These are phyloP conservation scores for Clarireedia monteithiana DNA, from an alignment of 2,329 filamentous ascomycete species.

Conservation along the genomic window DNA sequence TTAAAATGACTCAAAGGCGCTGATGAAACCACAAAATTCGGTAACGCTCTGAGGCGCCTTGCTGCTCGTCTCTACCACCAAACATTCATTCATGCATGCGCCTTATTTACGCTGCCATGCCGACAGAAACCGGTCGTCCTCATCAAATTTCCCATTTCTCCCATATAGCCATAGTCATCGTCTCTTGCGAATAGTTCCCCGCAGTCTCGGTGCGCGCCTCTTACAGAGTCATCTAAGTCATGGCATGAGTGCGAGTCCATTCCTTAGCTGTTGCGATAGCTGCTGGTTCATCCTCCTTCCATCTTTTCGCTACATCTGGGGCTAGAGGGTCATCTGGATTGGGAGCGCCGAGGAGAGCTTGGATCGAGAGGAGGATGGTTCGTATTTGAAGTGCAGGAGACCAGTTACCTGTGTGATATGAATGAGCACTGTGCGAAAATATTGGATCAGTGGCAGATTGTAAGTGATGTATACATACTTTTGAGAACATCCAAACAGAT, in stretches of 20 bases:
- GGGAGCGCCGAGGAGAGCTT: slow-evolving; percentile 88
- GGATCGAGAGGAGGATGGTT: slow-evolving; percentile 97
- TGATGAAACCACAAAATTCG: neutral
- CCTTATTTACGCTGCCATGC: neutral
- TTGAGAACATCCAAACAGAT: slow-evolving; percentile 97
- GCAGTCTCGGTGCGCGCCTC: neutral
- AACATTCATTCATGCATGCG: neutral
- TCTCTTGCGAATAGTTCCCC: neutral
- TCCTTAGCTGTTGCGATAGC: slow-evolving; percentile 88
- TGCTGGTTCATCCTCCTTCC: slow-evolving; percentile 92
- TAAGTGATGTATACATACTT: slow-evolving; percentile 48
- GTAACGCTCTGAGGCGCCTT: neutral
- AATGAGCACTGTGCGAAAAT: slow-evolving; percentile 12
- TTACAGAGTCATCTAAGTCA: slow-evolving; percentile 17
- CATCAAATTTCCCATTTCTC: neutral
- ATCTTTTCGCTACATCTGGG: slow-evolving; percentile 93
- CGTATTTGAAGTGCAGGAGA: slow-evolving; percentile 95
- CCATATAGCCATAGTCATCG: neutral
- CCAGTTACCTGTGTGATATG: slow-evolving; percentile 71
- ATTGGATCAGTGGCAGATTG: neutral
- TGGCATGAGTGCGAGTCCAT: slow-evolving; percentile 59
- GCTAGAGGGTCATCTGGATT: slow-evolving; percentile 98
- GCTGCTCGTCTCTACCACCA: neutral
- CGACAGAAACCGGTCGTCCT: neutral
- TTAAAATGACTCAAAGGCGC: neutral